Percentiles rank a stretch among this genome's conserved stretches.
Evolutionary conservation across 2,329 filamentous ascomycete species (phyloP).

Genomic region (Shiraia bambusicola): DNA sequence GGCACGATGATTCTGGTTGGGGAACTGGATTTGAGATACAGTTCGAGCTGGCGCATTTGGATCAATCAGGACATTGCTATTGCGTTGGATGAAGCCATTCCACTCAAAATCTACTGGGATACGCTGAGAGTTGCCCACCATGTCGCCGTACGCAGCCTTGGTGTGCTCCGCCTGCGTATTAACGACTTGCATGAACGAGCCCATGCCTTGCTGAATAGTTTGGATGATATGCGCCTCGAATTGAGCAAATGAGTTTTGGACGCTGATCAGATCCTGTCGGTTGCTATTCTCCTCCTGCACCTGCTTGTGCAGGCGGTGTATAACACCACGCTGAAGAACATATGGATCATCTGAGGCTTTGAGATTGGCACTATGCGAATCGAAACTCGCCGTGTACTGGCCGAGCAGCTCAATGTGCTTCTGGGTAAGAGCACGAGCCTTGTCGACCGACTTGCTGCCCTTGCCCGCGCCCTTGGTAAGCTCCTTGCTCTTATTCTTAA

Average conservation of each 20-base stretch:
- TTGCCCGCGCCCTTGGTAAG: constrained; percentile 78
- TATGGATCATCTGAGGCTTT: constrained; percentile 81
- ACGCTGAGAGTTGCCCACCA: constrained; percentile 72
- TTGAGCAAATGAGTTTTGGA: constrained; percentile 85
- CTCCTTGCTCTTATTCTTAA: constrained; percentile 96
- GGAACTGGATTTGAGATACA: constrained; percentile 74
- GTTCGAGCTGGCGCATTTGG: constrained; percentile 72
- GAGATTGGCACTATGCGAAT: constrained; percentile 72
- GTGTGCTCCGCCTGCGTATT: constrained; percentile 80
- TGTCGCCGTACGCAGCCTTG: constrained; percentile 78
- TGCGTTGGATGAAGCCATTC: constrained; percentile 77
- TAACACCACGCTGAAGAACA: constrained; percentile 75
- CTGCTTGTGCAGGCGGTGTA: constrained; percentile 85
- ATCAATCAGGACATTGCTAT: constrained; percentile 72
- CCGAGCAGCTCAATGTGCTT: constrained; percentile 95
- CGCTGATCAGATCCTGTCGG: constrained; percentile 81
- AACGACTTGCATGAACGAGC: constrained; percentile 78
- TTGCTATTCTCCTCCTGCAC: constrained; percentile 95
- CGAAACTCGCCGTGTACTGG: constrained; percentile 77
- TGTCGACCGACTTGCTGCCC: constrained; percentile 86
- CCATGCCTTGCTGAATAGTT: constrained; percentile 78
- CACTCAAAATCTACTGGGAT: constrained; percentile 89
- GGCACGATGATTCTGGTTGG: constrained; percentile 81
- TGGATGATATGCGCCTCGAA: constrained; percentile 87
- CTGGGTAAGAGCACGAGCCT: constrained; percentile 80